Evolutionary conservation across 306 rosid species (phyloP).

Genomic region (Medicago ruthenica): DNA sequence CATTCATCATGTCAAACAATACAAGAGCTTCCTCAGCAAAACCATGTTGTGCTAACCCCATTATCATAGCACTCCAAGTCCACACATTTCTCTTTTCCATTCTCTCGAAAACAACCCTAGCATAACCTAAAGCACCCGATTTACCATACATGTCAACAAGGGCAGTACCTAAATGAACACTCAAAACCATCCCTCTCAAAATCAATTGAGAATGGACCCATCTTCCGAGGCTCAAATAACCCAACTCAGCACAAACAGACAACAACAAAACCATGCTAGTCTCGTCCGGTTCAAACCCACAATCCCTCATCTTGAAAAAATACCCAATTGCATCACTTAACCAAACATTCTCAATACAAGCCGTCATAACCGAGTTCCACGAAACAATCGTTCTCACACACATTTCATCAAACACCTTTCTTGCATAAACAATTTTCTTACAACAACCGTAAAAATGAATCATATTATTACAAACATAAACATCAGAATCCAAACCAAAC

Average conservation of each 20-base stretch:
- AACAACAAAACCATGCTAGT: conserved; percentile 84
- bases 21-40: conserved; percentile 74
- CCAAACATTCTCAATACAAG: conserved; percentile 71
- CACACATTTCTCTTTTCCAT: conserved; percentile 75
- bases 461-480: conserved; percentile 75
- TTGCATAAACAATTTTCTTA: conserved; percentile 59
- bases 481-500: conserved; percentile 69
- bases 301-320: conserved; percentile 66
- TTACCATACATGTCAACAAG: conserved; percentile 90
- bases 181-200: conserved; percentile 68
- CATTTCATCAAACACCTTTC: conserved; percentile 75
- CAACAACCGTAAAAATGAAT: conserved; percentile 73
- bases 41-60: conserved; percentile 91
- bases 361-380: conserved; percentile 78
- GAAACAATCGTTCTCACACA: conserved; percentile 69
- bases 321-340: conserved; percentile 58
- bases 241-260: conserved; percentile 73
- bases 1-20: conserved; percentile 58
- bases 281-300: conserved; percentile 78
- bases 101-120: conserved; percentile 62
- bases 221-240: conserved; percentile 79
- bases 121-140: conserved; percentile 70
- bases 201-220: conserved; percentile 74
- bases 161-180: conserved; percentile 75
- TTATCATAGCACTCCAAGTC: conserved; percentile 96